A percentile compares a stretch with the other conserved stretches of the same genome.
These are phyloP conservation scores for Dalbergia cultrata DNA, from an alignment of 306 rosid species.

Conservation along the genomic window DNA sequence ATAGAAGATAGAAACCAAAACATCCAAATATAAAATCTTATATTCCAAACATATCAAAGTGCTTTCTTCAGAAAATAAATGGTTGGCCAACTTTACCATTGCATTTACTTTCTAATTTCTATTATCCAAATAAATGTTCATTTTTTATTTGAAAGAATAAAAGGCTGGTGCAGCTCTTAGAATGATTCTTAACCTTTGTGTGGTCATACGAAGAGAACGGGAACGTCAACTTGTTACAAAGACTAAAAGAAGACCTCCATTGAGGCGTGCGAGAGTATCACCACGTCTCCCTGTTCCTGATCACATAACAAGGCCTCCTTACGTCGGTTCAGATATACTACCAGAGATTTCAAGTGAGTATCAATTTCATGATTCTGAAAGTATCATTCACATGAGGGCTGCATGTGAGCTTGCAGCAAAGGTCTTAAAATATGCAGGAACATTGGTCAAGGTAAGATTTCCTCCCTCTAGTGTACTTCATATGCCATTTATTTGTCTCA, in stretches of 20 bases:
- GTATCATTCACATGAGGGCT: slow-evolving; percentile 81
- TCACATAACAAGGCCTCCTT: slow-evolving; percentile 85
- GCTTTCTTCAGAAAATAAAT: slow-evolving; percentile 27
- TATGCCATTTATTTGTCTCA: slow-evolving; percentile 16
- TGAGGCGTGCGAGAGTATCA: slow-evolving; percentile 85
- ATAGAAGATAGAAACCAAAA: neutral
- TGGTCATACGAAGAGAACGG: slow-evolving; percentile 67
- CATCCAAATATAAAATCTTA: slow-evolving; percentile 14
- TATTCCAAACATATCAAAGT: slow-evolving; percentile 19
- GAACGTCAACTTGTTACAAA: slow-evolving; percentile 60
- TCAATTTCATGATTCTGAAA: slow-evolving; percentile 84
- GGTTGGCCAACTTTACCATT: slow-evolving; percentile 16
- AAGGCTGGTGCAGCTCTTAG: slow-evolving; percentile 29
- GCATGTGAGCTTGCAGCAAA: slow-evolving; percentile 95
- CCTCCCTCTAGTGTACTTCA: slow-evolving; percentile 31
- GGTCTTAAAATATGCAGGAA: slow-evolving; percentile 87
- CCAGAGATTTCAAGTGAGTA: slow-evolving; percentile 81
- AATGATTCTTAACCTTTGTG: slow-evolving; percentile 29
- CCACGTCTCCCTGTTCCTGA: slow-evolving; percentile 86
- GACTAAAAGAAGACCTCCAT: slow-evolving; percentile 62
- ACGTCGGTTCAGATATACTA: slow-evolving; percentile 69
- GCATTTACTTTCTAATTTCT: slow-evolving; percentile 33
- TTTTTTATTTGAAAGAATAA: slow-evolving; percentile 24
- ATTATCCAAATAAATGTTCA: neutral
- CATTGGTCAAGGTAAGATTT: slow-evolving; percentile 81